Conservation (phyloP, 1,284 basidiomycete species). For the Ceratobasidium theobromae region DNA sequence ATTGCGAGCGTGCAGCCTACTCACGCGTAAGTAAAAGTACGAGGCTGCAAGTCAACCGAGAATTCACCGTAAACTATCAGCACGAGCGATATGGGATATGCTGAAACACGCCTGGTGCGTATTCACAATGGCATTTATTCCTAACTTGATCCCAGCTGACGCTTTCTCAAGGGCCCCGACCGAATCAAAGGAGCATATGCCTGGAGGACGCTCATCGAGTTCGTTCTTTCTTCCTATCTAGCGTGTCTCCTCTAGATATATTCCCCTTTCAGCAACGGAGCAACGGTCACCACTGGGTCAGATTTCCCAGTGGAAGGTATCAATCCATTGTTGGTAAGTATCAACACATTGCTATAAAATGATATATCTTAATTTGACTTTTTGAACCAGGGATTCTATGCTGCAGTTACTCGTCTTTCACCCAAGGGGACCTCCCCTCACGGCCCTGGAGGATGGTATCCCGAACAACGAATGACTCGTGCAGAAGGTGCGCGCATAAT, state of each 20-base stretch:
- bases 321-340: conserved; percentile 64
- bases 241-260: not conserved
- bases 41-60: not conserved
- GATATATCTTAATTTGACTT: conserved; percentile 30
- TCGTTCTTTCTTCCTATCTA: conserved; percentile 39
- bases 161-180: conserved; percentile 79
- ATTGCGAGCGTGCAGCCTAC: conserved; percentile 93
- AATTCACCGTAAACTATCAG: conserved; percentile 42
- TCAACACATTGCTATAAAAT: not conserved
- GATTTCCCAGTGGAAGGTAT: conserved; percentile 90
- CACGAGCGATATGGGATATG: conserved; percentile 90
- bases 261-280: conserved; percentile 44
- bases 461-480: conserved; percentile 69
- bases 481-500: too few species aligned
- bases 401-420: conserved; percentile 75
- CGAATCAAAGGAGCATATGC: conserved; percentile 86
- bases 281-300: conserved; percentile 75
- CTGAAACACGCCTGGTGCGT: conserved; percentile 71
- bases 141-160: not conserved
- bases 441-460: conserved; percentile 77
- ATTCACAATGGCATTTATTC: not conserved
- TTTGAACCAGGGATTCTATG: conserved; percentile 67
- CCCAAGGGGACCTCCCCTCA: conserved; percentile 76
- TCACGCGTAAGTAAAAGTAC: conserved; percentile 62
- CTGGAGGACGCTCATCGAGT: conserved; percentile 77